Base-by-base conservation (phyloP, 169 alveolate species). In the Babesia bovis region DNA sequence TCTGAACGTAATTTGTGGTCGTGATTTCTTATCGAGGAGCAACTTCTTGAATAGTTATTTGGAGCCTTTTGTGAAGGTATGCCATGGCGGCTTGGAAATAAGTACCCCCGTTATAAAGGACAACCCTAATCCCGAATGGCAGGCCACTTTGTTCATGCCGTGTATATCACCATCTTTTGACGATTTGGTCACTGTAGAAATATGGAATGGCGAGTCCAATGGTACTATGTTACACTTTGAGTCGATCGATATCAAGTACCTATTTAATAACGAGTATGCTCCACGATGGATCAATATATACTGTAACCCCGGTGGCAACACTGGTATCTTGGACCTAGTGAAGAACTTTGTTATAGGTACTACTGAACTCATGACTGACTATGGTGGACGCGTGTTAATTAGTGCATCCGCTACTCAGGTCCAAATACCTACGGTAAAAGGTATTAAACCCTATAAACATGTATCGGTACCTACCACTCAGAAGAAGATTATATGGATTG, bases 61-160 rank as follows among this genome's bases (percentile, higher is more conserved):
- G 13, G 94, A 82, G 52, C 94, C 94, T 25, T 91, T 65, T 69
- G 95, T 91, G n/a, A 85, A 75, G 23, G 90, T 91, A 13, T 82
- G 91, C 19, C 94, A 90, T 63, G 91, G 91, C 51, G 90, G 93
- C 12, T 69, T 91, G 41, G 90, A 82, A 53, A 88, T 84, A 33
- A 83, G 86, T 32, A 91, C 95, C 1, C 86, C 73, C 21, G 83
- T 85, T 25, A 91, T 91, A 9, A 83, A 78, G 55, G 91, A 84
- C 59, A 91, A 74, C 32, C 90, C 94, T 0, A 87, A 91, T 44
- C 95, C 95, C 0, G 90, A 78, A 2, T 91, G 95, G 95, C 91
- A 91, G 56, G 41, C 93, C 21, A 82, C 91, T 10, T 74, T 91
- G 23, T 83, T 78, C 68, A 33, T 91, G 36, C 95, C 95, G 0